Evolutionary conservation across 2,329 filamentous ascomycete genomes (phyloP).

Genomic region (Hymenoscyphus infarciens): DNA sequence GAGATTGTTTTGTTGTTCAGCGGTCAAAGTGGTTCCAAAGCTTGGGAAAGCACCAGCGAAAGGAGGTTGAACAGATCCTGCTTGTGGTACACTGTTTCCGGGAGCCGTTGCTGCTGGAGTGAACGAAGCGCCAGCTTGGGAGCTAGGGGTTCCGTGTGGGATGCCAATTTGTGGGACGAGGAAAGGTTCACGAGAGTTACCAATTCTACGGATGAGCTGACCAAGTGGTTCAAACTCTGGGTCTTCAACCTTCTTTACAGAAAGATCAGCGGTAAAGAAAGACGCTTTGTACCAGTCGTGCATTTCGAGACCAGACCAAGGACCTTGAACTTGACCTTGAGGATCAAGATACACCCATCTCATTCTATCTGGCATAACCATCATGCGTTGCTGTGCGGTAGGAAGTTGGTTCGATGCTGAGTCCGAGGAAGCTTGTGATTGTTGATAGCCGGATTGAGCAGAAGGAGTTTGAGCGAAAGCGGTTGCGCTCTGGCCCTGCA

Average conservation of each 20-base stretch:
- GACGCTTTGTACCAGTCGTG: conserved; percentile 99
- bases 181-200: conserved; percentile 96
- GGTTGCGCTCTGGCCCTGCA: conserved; percentile 26
- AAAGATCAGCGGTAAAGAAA: conserved; percentile 91
- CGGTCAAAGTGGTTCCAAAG: conserved; percentile 93
- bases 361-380: conserved; percentile 99
- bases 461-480: conserved; percentile 28
- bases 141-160: conserved; percentile 72
- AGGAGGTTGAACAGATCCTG: conserved; percentile 72
- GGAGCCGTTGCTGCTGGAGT: conserved; percentile 38
- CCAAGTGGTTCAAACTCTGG: conserved; percentile 91
- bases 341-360: conserved; percentile 98
- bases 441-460: conserved; percentile 32
- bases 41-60: conserved; percentile 92
- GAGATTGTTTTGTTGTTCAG: conserved; percentile 95
- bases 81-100: conserved; percentile 42
- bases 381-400: conserved; percentile 69
- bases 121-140: conserved; percentile 37
- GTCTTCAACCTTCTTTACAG: conserved; percentile 94
- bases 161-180: conserved; percentile 96
- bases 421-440: conserved; percentile 38
- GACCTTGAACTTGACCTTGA: conserved; percentile 85
- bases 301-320: conserved; percentile 96
- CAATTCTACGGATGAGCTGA: conserved; percentile 90
- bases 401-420: conserved; percentile 66